Base-by-base conservation (phyloP, 495 filamentous ascomycete genomes). In the Hamigera avellanea region DNA sequence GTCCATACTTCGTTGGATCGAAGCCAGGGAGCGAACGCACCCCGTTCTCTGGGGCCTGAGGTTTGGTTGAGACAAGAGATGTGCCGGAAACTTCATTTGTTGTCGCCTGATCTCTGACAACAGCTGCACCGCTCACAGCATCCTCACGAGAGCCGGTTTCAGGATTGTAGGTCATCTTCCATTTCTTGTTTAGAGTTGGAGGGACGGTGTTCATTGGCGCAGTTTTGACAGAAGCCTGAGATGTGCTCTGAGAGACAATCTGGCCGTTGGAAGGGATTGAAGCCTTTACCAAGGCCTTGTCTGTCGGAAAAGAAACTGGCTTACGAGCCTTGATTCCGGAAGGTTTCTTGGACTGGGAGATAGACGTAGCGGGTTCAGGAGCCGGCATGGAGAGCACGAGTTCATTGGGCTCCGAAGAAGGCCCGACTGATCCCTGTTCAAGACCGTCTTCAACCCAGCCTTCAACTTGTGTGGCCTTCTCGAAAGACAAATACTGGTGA, bases 401-500 rank as follows among this genome's bases (percentile, higher is more conserved):
- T n/a, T 35, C 33, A 12, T 12, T 35, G 3, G 17, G 9, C 6
- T 40, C 40, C 13, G 30, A 3, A 3, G 10, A 32, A 10, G 25
- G 21, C 1, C 33, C 25, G 5, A 27, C n/a, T 19, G 17, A 8
- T 19, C 36, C 42, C 8, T 39, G 34, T 13, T 40, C 42, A 25
- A 35, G 34, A 6, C 44, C 37, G 12, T 54, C 44, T 19, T 28
- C 35, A 8, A 54, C 48, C 53, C 53, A 56, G 19, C 40, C 7
- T 8, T 48, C 50, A 3, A 56, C 49, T 28, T 42, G 47, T 8
- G 44, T 50, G 2, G 44, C 47, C 17, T 51, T 56, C 32, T 50
- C 53, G 0, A 41, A 31, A 1, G 36, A 41, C 12, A 54, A 29
- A 19, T 42, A 53, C 19, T 53, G 46, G 8, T 15, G 23, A 16